A percentile compares a stretch with the other conserved stretches of the same genome.
Conservation (phyloP, 2,329 filamentous ascomycete genomes). For the Xylaria hypoxylon region DNA sequence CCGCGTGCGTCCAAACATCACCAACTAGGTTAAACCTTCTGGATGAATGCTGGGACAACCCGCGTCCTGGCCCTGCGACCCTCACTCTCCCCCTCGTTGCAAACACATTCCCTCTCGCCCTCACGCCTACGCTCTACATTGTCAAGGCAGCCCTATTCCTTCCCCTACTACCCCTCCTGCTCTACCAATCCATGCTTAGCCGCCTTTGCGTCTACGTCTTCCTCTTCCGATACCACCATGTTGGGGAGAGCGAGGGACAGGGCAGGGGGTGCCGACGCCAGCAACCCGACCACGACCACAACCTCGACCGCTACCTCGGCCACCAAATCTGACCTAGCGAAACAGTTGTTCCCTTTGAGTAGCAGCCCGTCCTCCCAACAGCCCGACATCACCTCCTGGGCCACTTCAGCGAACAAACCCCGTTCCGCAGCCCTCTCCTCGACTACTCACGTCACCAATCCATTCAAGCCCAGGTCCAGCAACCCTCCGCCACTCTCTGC, state of each 20-base stretch:
- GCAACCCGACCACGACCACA: conserved; percentile 41
- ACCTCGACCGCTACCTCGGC: conserved; percentile 29
- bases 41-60: conserved; percentile 36
- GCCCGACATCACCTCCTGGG: conserved; percentile 62
- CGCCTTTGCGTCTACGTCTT: conserved; percentile 11
- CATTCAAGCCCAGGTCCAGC: conserved; percentile 52
- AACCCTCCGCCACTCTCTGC: conserved; percentile 48
- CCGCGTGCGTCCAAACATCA: conserved; percentile 4
- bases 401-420: conserved; percentile 54
- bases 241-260: conserved; percentile 47
- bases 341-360: conserved; percentile 69
- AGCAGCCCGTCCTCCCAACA: conserved; percentile 62
- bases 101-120: conserved; percentile 22
- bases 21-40: conserved; percentile 22
- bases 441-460: conserved; percentile 39
- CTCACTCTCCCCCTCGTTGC: conserved; percentile 18
- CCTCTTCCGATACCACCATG: conserved; percentile 45
- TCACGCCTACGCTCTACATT: conserved; percentile 23
- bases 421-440: conserved; percentile 5
- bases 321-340: conserved; percentile 54
- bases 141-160: conserved; percentile 20
- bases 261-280: conserved; percentile 53
- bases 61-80: conserved; percentile 36
- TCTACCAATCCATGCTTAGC: conserved; percentile 32
- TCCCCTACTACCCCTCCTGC: too few species aligned